These are phyloP conservation scores for Elymus sibiricus DNA, from an alignment of 176 grass and related monocot genomes.

Conservation along the genomic window DNA sequence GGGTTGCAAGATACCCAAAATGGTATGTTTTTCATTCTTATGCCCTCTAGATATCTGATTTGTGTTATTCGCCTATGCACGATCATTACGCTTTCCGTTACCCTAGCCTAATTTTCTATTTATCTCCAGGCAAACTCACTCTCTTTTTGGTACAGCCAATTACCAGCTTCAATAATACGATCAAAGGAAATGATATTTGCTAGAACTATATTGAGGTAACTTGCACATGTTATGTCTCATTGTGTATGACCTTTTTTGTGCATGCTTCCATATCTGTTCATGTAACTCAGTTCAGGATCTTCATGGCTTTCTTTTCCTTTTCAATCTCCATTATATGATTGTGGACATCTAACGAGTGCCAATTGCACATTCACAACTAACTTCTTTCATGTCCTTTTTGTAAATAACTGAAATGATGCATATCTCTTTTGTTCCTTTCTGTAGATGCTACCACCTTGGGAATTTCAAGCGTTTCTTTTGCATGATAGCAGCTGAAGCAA, in stretches of 20 bases:
- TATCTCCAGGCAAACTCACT: constrained; percentile 66
- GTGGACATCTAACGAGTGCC: background rate
- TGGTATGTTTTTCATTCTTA: constrained; percentile 44
- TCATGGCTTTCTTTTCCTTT: constrained; percentile 6
- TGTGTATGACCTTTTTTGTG: constrained; percentile 16
- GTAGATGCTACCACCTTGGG: constrained; percentile 69
- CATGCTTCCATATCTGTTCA: constrained; percentile 3
- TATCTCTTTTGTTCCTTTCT: constrained; percentile 18
- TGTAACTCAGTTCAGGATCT: background rate
- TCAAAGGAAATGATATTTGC: constrained; percentile 89
- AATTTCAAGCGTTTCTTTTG: constrained; percentile 95
- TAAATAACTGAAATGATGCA: constrained; percentile 1
- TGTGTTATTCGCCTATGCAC: constrained; percentile 1
- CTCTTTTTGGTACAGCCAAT: constrained; percentile 79
- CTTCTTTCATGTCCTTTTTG: constrained; percentile 15
- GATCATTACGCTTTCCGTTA: background rate
- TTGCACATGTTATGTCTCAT: background rate
- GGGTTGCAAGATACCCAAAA: constrained; percentile 66
- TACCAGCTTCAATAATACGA: constrained; percentile 44
- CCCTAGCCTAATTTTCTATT: constrained; percentile 16
- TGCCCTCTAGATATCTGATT: background rate
- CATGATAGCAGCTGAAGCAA: constrained; percentile 61
- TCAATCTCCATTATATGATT: background rate
- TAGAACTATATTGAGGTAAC: constrained; percentile 77
- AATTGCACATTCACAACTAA: background rate